These are phyloP conservation scores for Aureobasidium sp. DNA, from an alignment of 2,329 filamentous ascomycete genomes.

Conservation along the genomic window DNA sequence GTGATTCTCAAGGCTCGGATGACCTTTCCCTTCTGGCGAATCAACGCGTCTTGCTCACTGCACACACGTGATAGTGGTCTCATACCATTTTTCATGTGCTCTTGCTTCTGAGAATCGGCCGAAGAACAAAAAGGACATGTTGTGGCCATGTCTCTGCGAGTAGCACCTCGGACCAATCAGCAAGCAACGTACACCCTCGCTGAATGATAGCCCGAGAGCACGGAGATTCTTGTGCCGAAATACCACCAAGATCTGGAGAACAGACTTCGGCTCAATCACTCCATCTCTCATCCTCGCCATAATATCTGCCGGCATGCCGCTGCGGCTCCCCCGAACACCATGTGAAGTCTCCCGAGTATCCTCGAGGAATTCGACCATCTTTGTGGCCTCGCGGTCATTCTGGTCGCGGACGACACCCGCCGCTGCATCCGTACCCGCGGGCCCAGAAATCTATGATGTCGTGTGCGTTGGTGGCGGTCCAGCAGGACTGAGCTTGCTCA, in stretches of 20 bases:
- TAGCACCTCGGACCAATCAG: background rate
- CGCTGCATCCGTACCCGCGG: background rate
- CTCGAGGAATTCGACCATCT: background rate
- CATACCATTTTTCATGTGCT: conserved; percentile 4
- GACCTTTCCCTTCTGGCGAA: conserved; percentile 1
- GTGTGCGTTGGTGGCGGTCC: conserved; percentile 87
- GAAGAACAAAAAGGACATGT: background rate
- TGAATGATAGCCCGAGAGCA: background rate
- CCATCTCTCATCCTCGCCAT: conserved; percentile 8
- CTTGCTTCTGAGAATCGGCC: background rate
- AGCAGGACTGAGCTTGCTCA: conserved; percentile 57
- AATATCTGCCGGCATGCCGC: conserved; percentile 10
- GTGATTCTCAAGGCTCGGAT: background rate
- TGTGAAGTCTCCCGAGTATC: conserved; percentile 10
- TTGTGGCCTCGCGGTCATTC: background rate
- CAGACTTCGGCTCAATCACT: conserved; percentile 11
- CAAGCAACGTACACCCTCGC: background rate
- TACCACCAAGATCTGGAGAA: conserved; percentile 9
- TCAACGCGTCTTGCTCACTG: background rate
- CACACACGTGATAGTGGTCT: conserved; percentile 8
- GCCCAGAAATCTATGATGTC: conserved; percentile 78
- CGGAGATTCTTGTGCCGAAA: conserved; percentile 2
- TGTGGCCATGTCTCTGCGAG: background rate
- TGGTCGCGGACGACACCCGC: conserved; percentile 1
- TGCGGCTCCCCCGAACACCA: conserved; percentile 11